Evolutionary conservation across 2,329 filamentous ascomycete species (phyloP), one percentile per base, ranked within the genome.

Genomic region (Lachnum nothofagi): DNA sequence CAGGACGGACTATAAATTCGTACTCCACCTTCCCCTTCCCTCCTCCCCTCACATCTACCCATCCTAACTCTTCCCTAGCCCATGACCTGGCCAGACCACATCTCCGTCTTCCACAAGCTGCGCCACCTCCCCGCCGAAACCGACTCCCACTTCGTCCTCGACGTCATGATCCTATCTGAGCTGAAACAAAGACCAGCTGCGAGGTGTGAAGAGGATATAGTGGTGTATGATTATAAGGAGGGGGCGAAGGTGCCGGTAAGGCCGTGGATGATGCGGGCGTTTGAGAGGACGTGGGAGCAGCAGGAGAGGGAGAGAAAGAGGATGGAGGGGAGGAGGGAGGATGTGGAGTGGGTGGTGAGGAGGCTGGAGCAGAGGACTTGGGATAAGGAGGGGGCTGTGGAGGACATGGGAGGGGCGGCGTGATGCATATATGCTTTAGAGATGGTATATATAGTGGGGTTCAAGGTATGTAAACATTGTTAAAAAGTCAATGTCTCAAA

Each of bases 1-100:
- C 57, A 85, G 78, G 59, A 83, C 86, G 0, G 85, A 94, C 57
- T 95, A 86, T 68, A 95, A 95, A 70, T 90, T 94, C 70, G 88
- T 93, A 65, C 56, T 84, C 74, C 16, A 31, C 24, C 17, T 25
- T 19, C 14, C 35, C 31, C 29, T 37, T 17, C 24, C 24, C 17
- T 54, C 39, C 43, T 19, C 29, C 35, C 4, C 10, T 33, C 39
- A 29, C 40, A 1, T 10, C 12, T 34, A 22, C 3, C 37, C 27
- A 39, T 34, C 25, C 41, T 47, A 25, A 34, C 42, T 10, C 24
- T 33, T 42, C 27, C 48, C 40, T 56, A 89, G 86, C 88, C 90
- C 14, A 85, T 95, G 79, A 84, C 77, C 27, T 94, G 80, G 67
- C 90, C 90, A 0, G 90, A 95, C 66, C 78, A 79, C 42, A 80